Evolutionary conservation across 1,139 yeast species (phyloP).

Genomic region (Kluyveromyces sp.): DNA sequence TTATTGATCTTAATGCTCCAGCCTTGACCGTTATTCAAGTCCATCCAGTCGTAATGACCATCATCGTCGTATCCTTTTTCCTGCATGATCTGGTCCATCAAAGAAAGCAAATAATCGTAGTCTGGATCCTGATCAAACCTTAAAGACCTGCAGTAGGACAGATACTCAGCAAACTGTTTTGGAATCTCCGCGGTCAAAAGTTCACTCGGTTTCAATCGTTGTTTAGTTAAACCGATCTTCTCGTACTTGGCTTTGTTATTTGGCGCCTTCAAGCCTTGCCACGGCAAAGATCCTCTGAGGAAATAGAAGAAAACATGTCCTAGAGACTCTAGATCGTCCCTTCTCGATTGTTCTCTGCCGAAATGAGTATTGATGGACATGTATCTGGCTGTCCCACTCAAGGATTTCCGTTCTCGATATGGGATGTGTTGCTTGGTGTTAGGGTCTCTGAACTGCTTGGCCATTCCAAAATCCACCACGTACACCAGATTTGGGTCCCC

Average conservation of each 20-base stretch:
- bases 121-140: constrained; percentile 95
- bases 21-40: constrained; percentile 83
- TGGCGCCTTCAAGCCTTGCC: constrained; percentile 99
- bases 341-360: constrained; percentile 91
- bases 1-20: constrained; percentile 81
- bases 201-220: constrained; percentile 71
- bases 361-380: constrained; percentile 96
- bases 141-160: constrained; percentile 73
- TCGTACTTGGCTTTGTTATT: constrained; percentile 94
- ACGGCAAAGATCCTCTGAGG: constrained; percentile 87
- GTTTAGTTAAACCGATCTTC: constrained; percentile 91
- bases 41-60: constrained; percentile 93
- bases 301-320: constrained; percentile 96
- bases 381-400: constrained; percentile 95
- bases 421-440: constrained; percentile 93
- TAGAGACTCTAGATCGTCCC: constrained; percentile 92
- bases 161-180: constrained; percentile 76
- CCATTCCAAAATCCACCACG: constrained; percentile 91
- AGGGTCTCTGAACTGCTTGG: constrained; percentile 94
- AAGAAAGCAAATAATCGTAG: constrained; percentile 71
- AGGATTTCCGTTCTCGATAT: constrained; percentile 86
- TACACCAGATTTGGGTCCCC: constrained; percentile 42
- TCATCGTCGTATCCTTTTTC: constrained; percentile 70
- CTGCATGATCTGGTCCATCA: constrained; percentile 67
- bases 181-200: constrained; percentile 67